A percentile compares a stretch with the other conserved stretches of the same genome.
phyloP scores from a whole-genome alignment of 345 rosid species.

The Sonneratia alba region DNA sequence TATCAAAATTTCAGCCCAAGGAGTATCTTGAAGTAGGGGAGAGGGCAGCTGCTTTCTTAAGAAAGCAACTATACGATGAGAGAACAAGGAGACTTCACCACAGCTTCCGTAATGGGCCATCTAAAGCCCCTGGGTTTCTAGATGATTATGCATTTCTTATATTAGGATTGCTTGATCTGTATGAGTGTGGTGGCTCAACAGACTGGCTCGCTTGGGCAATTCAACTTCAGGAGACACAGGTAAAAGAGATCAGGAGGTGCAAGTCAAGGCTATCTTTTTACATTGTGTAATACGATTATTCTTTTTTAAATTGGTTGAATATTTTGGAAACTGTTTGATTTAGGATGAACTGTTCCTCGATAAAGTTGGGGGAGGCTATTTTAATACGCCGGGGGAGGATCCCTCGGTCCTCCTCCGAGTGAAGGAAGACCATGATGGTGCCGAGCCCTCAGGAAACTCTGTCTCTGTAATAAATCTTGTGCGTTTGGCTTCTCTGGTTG shows the following conservation, averaged over 20 bases:
- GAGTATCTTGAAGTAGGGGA: slow-evolving; percentile 77
- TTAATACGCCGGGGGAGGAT: slow-evolving; percentile 79
- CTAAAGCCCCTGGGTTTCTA: slow-evolving; percentile 87
- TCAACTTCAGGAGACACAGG: slow-evolving; percentile 78
- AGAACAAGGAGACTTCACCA: slow-evolving; percentile 57
- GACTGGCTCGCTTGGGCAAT: slow-evolving; percentile 75
- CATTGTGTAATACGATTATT: not conserved
- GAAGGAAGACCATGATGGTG: slow-evolving; percentile 96
- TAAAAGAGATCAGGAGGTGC: slow-evolving; percentile 12
- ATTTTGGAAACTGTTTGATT: not conserved
- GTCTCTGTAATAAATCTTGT: slow-evolving; percentile 77
- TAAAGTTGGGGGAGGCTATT: slow-evolving; percentile 83
- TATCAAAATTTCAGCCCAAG: slow-evolving; percentile 42
- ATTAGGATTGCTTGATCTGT: slow-evolving; percentile 74
- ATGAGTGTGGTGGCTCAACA: slow-evolving; percentile 56
- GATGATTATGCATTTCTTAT: slow-evolving; percentile 94
- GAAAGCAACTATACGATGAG: slow-evolving; percentile 51
- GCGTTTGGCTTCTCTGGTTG: slow-evolving; percentile 61
- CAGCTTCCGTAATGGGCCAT: slow-evolving; percentile 80
- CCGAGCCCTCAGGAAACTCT: slow-evolving; percentile 95
- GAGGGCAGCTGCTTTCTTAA: slow-evolving; percentile 70
- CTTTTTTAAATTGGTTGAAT: not conserved
- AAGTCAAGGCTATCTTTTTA: not conserved
- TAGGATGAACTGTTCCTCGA: slow-evolving; percentile 94
- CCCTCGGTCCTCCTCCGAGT: slow-evolving; percentile 86